Percentiles rank a stretch among this genome's conserved stretches.
Evolutionary conservation across 805 yeast genomes (phyloP).

Genomic region (Tetrapisispora arboricola): DNA sequence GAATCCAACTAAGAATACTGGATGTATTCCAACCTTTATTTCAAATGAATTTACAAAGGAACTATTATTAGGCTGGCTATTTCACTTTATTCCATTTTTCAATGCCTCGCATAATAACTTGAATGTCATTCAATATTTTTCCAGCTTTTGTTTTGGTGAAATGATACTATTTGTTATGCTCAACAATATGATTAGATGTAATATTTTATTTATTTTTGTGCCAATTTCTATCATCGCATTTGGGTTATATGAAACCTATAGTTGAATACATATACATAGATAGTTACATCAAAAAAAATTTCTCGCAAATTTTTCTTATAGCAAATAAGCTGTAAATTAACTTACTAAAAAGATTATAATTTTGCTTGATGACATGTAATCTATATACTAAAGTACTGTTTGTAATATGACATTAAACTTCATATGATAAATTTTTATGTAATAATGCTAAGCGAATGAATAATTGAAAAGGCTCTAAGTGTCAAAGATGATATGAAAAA

Average conservation of each 20-base stretch:
- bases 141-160: slow-evolving; percentile 17
- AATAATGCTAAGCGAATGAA: slow-evolving; percentile 1
- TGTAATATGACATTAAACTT: neutral
- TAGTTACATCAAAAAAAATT: too few relatives aligned
- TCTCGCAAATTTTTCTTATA: too few relatives aligned
- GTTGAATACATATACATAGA: too few relatives aligned
- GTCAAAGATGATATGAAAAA: too few relatives aligned
- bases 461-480: neutral
- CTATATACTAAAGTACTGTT: too few relatives aligned
- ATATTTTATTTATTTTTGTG: neutral
- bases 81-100: slow-evolving; percentile 19
- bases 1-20: neutral
- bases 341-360: too few relatives aligned
- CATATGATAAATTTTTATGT: neutral
- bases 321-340: too few relatives aligned
- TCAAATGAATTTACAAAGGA: slow-evolving; percentile 13
- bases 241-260: neutral
- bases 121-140: slow-evolving; percentile 14
- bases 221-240: neutral
- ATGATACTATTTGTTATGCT: neutral
- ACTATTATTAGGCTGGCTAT: slow-evolving; percentile 21
- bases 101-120: slow-evolving; percentile 13
- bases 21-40: slow-evolving; percentile 1
- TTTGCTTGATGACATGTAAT: too few relatives aligned
- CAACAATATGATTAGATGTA: neutral